Percentiles rank a stretch among this genome's conserved stretches.
Conservation (phyloP, 495 filamentous ascomycete species). For the Trypethelium eluteriae region DNA sequence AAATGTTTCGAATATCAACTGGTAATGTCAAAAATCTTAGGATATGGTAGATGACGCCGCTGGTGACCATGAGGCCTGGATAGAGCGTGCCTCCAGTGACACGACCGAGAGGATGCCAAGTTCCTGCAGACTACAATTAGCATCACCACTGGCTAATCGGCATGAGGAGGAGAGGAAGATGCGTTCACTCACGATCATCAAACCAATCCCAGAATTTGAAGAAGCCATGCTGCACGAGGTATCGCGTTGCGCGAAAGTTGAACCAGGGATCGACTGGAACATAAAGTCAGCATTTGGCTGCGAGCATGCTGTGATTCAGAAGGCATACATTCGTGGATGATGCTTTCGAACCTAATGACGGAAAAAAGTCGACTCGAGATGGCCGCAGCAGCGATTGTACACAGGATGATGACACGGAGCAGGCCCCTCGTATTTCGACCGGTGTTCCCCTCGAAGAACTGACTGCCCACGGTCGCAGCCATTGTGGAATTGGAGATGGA, state of each 20-base stretch:
- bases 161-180: neutral
- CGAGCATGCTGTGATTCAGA: slow-evolving; percentile 1
- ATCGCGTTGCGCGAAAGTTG: slow-evolving; percentile 98
- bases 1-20: slow-evolving; percentile 98
- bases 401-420: slow-evolving; percentile 84
- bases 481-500: slow-evolving; percentile 28
- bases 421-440: slow-evolving; percentile 73
- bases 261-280: slow-evolving; percentile 97
- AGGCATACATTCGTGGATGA: slow-evolving; percentile 95
- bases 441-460: slow-evolving; percentile 58
- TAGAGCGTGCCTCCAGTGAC: slow-evolving; percentile 98
- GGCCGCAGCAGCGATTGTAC: slow-evolving; percentile 84
- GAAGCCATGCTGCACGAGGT: slow-evolving; percentile 92
- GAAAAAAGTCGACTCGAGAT: slow-evolving; percentile 93
- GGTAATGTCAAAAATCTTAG: slow-evolving; percentile 87
- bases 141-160: neutral
- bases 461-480: slow-evolving; percentile 47
- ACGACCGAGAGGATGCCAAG: slow-evolving; percentile 98
- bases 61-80: slow-evolving; percentile 98
- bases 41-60: slow-evolving; percentile 90
- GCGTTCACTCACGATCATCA: slow-evolving; percentile 69
- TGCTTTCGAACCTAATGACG: slow-evolving; percentile 98
- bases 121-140: slow-evolving; percentile 48
- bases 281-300: slow-evolving; percentile 18
- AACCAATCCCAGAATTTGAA: slow-evolving; percentile 99